Evolutionary conservation across 2,329 filamentous ascomycete genomes (phyloP).

Genomic region (Aspergillaceae sp.): DNA sequence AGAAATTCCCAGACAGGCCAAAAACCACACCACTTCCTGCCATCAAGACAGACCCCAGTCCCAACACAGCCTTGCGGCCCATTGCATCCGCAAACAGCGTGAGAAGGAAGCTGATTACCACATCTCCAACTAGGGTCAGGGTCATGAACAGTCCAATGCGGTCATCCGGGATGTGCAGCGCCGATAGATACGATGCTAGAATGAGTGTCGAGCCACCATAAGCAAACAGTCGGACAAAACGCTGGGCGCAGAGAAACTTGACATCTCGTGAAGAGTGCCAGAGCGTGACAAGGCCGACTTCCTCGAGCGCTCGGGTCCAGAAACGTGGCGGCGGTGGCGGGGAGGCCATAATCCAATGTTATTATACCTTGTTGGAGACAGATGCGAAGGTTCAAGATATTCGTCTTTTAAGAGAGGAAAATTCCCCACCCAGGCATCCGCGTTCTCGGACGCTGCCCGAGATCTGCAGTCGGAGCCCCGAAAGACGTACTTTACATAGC

Average conservation of each 20-base stretch:
- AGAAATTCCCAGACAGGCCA: constrained; percentile 48
- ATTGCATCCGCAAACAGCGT: constrained; percentile 53
- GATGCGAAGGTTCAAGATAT: no score
- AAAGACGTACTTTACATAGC: no score
- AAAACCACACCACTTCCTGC: constrained; percentile 48
- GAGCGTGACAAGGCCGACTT: constrained; percentile 31
- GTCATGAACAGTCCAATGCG: constrained; percentile 59
- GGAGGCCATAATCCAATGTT: no score
- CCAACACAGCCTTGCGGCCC: constrained; percentile 48
- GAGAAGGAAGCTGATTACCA: constrained; percentile 49
- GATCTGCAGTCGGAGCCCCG: no score
- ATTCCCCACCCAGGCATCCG: no score
- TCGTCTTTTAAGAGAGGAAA: no score
- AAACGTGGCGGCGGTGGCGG: no score
- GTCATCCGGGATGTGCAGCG: constrained; percentile 48
- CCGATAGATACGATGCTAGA: constrained; percentile 53
- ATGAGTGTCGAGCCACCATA: constrained; percentile 54
- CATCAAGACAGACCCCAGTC: constrained; percentile 50
- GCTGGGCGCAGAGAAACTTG: constrained; percentile 33
- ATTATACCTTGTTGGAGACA: no score
- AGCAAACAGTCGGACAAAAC: constrained; percentile 52
- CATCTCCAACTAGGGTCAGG: constrained; percentile 53
- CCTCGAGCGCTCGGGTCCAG: constrained; percentile 3
- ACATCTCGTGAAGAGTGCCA: constrained; percentile 30
- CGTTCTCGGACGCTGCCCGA: no score